These are phyloP conservation scores for Nicotiana attenuata DNA, from an alignment of 257 asterid genomes.

Conservation along the genomic window DNA sequence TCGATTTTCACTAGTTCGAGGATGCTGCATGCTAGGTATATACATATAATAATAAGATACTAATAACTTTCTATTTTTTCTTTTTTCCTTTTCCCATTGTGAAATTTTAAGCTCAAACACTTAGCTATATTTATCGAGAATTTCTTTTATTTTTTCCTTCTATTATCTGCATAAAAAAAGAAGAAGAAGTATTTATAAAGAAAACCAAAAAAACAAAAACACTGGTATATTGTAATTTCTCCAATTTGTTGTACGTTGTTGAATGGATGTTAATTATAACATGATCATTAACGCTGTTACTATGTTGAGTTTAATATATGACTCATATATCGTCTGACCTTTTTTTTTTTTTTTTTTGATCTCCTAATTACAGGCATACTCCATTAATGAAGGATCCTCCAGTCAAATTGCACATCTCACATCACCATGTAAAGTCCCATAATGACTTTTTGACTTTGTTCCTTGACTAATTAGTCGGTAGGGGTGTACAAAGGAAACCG, in stretches of 20 bases:
- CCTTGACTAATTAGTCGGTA: too few relatives aligned
- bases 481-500: too few relatives aligned
- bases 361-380: slow-evolving; percentile 15
- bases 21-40: neutral
- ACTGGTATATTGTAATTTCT: neutral
- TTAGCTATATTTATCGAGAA: neutral
- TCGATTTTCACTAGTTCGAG: neutral
- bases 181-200: too few relatives aligned
- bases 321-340: neutral
- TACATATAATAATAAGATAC: neutral
- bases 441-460: neutral
- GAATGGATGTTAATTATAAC: neutral
- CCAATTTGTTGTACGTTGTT: neutral
- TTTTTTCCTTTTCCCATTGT: too few relatives aligned
- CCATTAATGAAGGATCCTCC: slow-evolving; percentile 16
- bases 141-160: neutral
- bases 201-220: too few relatives aligned
- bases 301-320: too few relatives aligned
- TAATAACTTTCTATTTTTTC: too few relatives aligned
- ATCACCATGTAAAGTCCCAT: slow-evolving; percentile 23
- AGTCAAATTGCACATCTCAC: slow-evolving; percentile 24
- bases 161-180: too few relatives aligned
- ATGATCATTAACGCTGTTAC: neutral
- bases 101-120: neutral
- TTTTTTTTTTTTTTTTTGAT: neutral